phyloP scores from a whole-genome alignment of 495 filamentous ascomycete species.

The Symbiotaphrina buchneri region DNA sequence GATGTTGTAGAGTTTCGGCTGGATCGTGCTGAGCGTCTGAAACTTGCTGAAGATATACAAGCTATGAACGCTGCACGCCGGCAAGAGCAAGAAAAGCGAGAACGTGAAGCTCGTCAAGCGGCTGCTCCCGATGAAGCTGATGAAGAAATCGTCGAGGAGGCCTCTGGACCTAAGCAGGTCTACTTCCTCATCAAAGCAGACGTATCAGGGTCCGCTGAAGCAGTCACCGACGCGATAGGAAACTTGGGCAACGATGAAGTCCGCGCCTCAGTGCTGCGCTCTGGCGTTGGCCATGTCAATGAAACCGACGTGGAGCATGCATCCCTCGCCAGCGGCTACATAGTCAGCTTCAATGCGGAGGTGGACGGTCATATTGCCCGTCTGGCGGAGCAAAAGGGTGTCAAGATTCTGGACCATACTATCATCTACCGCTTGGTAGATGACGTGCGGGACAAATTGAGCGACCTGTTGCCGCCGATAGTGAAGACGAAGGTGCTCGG shows the following conservation, averaged over 20 bases:
- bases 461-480: conserved; percentile 37
- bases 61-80: conserved; percentile 53
- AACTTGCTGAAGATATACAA: conserved; percentile 43
- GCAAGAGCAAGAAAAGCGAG: conserved; percentile 33
- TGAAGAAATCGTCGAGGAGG: neutral
- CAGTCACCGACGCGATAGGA: conserved; percentile 49
- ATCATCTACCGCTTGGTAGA: conserved; percentile 87
- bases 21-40: conserved; percentile 34
- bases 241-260: conserved; percentile 70
- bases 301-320: conserved; percentile 85
- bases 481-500: conserved; percentile 49
- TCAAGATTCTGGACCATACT: conserved; percentile 64
- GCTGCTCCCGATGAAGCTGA: conserved; percentile 4
- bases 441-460: conserved; percentile 47
- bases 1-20: conserved; percentile 54
- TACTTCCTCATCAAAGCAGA: conserved; percentile 82
- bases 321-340: conserved; percentile 35
- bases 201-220: conserved; percentile 82
- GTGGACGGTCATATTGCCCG: conserved; percentile 43
- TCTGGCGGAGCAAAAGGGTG: conserved; percentile 42
- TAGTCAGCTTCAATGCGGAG: conserved; percentile 73
- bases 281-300: conserved; percentile 51
- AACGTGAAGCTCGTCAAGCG: conserved; percentile 21
- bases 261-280: conserved; percentile 49
- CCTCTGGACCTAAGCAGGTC: conserved; percentile 34